phyloP scores from a whole-genome alignment of 2,329 filamentous ascomycete genomes.

The Huntiella omanensis region DNA sequence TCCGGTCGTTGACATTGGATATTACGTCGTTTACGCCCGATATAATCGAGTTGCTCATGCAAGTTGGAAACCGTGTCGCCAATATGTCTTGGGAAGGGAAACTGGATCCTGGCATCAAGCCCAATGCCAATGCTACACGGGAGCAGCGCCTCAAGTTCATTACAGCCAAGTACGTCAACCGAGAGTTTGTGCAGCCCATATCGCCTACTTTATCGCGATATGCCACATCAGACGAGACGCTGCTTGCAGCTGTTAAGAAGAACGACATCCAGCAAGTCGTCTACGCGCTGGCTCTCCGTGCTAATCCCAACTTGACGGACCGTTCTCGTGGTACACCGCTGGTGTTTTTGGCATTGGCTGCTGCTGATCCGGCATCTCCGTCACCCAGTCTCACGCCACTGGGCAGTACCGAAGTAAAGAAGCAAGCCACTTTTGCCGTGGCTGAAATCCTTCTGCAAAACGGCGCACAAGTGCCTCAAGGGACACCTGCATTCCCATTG shows the following conservation, averaged over 20 bases:
- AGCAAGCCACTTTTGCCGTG: slow-evolving; percentile 57
- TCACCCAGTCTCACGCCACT: slow-evolving; percentile 26
- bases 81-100: slow-evolving; percentile 94
- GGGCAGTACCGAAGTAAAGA: slow-evolving; percentile 25
- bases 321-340: slow-evolving; percentile 75
- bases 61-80: slow-evolving; percentile 82
- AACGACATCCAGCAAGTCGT: slow-evolving; percentile 90
- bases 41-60: slow-evolving; percentile 81
- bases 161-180: slow-evolving; percentile 81
- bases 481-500: slow-evolving; percentile 65
- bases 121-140: slow-evolving; percentile 55
- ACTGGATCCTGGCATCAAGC: slow-evolving; percentile 57
- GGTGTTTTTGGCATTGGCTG: slow-evolving; percentile 77
- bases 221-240: slow-evolving; percentile 63
- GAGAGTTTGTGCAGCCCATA: slow-evolving; percentile 60
- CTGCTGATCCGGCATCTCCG: slow-evolving; percentile 75
- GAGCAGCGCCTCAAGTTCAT: slow-evolving; percentile 92
- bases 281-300: slow-evolving; percentile 69
- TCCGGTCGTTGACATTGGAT: slow-evolving; percentile 85
- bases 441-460: slow-evolving; percentile 88
- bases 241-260: slow-evolving; percentile 84
- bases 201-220: slow-evolving; percentile 59
- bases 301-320: slow-evolving; percentile 73
- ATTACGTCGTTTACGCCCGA: slow-evolving; percentile 93
- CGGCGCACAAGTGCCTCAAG: slow-evolving; percentile 65